Conservation (phyloP, 345 rosid species). For the Cochlearia excelsa region DNA sequence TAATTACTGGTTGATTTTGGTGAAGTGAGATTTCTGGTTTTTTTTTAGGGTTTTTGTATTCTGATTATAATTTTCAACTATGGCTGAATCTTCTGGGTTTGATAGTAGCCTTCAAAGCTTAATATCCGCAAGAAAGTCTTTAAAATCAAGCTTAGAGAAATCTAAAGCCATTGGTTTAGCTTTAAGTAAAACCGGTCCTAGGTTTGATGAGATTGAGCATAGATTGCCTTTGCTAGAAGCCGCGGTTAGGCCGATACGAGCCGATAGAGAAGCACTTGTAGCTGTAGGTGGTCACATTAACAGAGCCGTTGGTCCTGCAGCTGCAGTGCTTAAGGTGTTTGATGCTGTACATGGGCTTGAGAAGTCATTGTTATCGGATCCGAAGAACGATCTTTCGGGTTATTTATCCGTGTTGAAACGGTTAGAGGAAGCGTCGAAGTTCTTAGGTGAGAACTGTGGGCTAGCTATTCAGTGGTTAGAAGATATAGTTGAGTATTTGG, state of each 20-base stretch:
- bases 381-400: slow-evolving; percentile 71
- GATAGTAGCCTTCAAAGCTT: slow-evolving; percentile 44
- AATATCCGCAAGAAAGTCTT: slow-evolving; percentile 62
- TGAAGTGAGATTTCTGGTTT: slow-evolving; percentile 24
- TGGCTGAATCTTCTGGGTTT: slow-evolving; percentile 44
- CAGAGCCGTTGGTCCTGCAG: slow-evolving; percentile 98
- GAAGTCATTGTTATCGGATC: slow-evolving; percentile 82
- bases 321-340: slow-evolving; percentile 96
- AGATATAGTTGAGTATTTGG: slow-evolving; percentile 94
- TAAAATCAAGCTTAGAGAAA: slow-evolving; percentile 76
- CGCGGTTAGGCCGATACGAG: slow-evolving; percentile 86
- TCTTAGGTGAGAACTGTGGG: slow-evolving; percentile 87
- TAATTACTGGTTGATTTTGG: neutral
- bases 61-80: slow-evolving; percentile 18
- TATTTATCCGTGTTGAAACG: slow-evolving; percentile 83
- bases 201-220: slow-evolving; percentile 71
- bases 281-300: slow-evolving; percentile 92
- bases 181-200: slow-evolving; percentile 66
- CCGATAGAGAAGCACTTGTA: slow-evolving; percentile 77
- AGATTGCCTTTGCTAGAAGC: slow-evolving; percentile 76
- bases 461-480: slow-evolving; percentile 98
- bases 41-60: slow-evolving; percentile 32
- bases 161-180: slow-evolving; percentile 59
- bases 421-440: slow-evolving; percentile 87
- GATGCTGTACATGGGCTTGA: slow-evolving; percentile 97